These are phyloP conservation scores for Sphagnum tenellum DNA, from an alignment of 225 moss, liverwort and hornwort species.

Conservation along the genomic window DNA sequence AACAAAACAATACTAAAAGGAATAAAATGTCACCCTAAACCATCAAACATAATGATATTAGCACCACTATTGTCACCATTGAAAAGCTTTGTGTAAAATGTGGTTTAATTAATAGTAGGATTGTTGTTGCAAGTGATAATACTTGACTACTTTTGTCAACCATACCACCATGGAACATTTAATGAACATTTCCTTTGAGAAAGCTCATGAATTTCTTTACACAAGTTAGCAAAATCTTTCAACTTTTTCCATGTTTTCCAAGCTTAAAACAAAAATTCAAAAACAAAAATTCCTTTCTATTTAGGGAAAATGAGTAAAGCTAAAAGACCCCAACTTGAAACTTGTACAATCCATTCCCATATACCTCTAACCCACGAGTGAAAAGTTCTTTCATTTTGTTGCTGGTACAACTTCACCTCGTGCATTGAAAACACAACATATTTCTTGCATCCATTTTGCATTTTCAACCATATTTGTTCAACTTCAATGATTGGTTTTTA, in stretches of 20 bases:
- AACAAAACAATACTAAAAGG: not conserved
- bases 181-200: conserved; percentile 12
- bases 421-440: conserved; percentile 11
- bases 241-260: conserved; percentile 35
- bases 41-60: too few relatives aligned
- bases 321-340: conserved; percentile 9
- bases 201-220: conserved; percentile 17
- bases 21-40: too few relatives aligned
- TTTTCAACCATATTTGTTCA: conserved; percentile 6
- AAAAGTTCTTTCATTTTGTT: conserved; percentile 19
- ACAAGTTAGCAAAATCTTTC: conserved; percentile 26
- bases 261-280: conserved; percentile 16
- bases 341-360: conserved; percentile 16
- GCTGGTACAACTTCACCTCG: conserved; percentile 12
- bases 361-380: conserved; percentile 17
- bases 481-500: conserved; percentile 4
- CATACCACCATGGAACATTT: conserved; percentile 38
- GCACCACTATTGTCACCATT: not conserved
- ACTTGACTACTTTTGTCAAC: conserved; percentile 61
- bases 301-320: conserved; percentile 1
- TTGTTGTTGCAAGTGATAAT: conserved; percentile 7
- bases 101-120: conserved; percentile 10
- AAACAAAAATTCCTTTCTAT: conserved; percentile 8
- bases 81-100: not conserved
- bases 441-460: conserved; percentile 9